Percentiles rank a stretch among this genome's conserved stretches.
Evolutionary conservation across 768 basidiomycete genomes (phyloP).

Genomic region (Tylopilus plumbeoviolaceoides): DNA sequence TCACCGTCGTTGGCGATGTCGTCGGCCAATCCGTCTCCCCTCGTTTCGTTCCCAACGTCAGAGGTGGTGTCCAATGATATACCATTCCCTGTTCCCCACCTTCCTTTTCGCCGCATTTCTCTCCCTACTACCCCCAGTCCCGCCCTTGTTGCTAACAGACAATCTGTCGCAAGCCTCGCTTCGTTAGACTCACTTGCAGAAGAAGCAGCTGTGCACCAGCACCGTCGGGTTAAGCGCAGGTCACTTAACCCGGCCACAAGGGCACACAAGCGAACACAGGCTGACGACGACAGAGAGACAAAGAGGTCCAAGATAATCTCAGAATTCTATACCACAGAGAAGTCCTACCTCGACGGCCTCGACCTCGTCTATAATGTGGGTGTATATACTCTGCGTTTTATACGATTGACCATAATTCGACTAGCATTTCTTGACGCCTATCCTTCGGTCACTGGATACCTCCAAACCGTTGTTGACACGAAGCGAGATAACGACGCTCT

Average conservation of each 20-base stretch:
- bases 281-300: conserved; percentile 44
- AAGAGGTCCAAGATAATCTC: conserved; percentile 70
- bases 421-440: conserved; percentile 79
- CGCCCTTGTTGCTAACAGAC: conserved; percentile 40
- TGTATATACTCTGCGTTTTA: conserved; percentile 8
- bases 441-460: conserved; percentile 70
- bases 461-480: conserved; percentile 66
- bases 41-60: conserved; percentile 33
- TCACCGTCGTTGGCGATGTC: conserved; percentile 20
- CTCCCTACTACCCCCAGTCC: conserved; percentile 50
- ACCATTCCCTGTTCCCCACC: conserved; percentile 41
- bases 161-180: conserved; percentile 65
- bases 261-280: conserved; percentile 33
- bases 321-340: conserved; percentile 81
- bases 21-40: conserved; percentile 6
- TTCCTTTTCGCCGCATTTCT: conserved; percentile 63
- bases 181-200: conserved; percentile 74
- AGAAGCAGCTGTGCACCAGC: conserved; percentile 26
- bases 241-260: conserved; percentile 25
- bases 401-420: background rate
- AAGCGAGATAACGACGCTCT: conserved; percentile 64
- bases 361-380: conserved; percentile 78
- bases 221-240: conserved; percentile 36
- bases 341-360: conserved; percentile 74
- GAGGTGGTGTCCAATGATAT: conserved; percentile 21